A percentile compares a stretch with the other conserved stretches of the same genome.
Conservation (phyloP, 495 filamentous ascomycete genomes). For the Astrocystis sublimbata region DNA sequence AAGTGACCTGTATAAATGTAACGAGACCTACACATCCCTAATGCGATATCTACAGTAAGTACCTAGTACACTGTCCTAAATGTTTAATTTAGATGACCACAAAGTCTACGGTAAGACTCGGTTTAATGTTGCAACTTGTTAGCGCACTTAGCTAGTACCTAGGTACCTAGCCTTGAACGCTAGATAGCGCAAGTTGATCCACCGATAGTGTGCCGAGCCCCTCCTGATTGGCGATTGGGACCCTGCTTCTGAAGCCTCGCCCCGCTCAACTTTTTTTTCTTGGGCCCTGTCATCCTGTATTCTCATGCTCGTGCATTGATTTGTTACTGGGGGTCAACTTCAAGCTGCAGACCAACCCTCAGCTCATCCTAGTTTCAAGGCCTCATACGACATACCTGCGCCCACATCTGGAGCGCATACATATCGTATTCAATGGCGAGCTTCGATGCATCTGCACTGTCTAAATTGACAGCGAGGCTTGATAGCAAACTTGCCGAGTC, state of each 20-base stretch:
- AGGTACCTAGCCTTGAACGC: conserved; percentile 14
- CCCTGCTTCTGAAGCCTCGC: conserved; percentile 18
- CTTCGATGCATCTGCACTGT: conserved; percentile 62
- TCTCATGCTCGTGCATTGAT: no score
- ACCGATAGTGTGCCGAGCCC: not conserved
- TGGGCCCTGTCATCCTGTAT: not conserved
- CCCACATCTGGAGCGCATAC: not conserved
- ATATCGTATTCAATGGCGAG: conserved; percentile 37
- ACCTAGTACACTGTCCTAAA: no score
- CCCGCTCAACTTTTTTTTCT: conserved; percentile 35
- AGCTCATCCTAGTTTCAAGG: not conserved
- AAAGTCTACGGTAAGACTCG: no score
- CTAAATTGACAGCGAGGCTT: conserved; percentile 64
- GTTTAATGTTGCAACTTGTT: no score
- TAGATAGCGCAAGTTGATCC: not conserved
- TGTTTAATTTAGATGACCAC: no score
- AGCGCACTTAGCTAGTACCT: no score
- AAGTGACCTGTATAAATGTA: not conserved
- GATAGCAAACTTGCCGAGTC: conserved; percentile 42
- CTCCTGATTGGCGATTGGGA: conserved; percentile 8
- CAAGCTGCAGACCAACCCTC: not conserved
- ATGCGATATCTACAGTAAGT: no score
- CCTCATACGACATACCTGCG: no score
- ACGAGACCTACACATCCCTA: no score
- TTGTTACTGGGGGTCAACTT: no score